Base-by-base conservation (phyloP, 441 rosid species). In the Eutrema salsugineum region DNA sequence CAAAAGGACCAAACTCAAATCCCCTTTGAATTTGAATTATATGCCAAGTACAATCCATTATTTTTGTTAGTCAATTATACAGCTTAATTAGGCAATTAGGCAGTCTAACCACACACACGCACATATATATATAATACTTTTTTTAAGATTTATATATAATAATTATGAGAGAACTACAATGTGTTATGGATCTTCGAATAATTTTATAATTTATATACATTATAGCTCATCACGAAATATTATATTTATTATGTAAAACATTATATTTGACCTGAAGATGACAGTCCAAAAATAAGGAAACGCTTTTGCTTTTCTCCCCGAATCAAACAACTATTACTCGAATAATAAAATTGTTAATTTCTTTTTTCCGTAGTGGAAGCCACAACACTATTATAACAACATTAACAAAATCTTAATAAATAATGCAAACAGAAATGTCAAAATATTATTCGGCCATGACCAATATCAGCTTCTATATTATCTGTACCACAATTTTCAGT, bases 321-420 rank as follows among this genome's bases (percentile, higher is more conserved):
- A 70, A 76, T 63, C 59, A 48, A 63, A 63, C 66, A 53, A 53
- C 46, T 46, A 6, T 63, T 17, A 27, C 19, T 56, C 66, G 55
- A 68, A 68, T 59, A 66, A 38, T 20, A 53, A 51, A 15, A 54
- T 14, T 32, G 2, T 11, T 2, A 39, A 19, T 43, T 11, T 4
- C 22, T 20, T 56, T 76, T 63, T 35, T 56, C 16, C 30, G 19
- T 69, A 75, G 75, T 75, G 79, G 79, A 75, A 62, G 79, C 75
- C 75, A 75, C 70, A 69, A 54, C 70, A 75, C 70, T 68, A 75
- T 63, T 54, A 61, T 22, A 72, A 14, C 50, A 39, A 38, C 71
- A 47, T 8, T 20, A 36, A 16, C 33, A 40, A 6, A 42, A 24
- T 51, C 6, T 38, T 38, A 39, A 55, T 40, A 35, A 36, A 65